phyloP scores from a whole-genome alignment of 23 red algal species.

The Pyropia yezoensis region DNA sequence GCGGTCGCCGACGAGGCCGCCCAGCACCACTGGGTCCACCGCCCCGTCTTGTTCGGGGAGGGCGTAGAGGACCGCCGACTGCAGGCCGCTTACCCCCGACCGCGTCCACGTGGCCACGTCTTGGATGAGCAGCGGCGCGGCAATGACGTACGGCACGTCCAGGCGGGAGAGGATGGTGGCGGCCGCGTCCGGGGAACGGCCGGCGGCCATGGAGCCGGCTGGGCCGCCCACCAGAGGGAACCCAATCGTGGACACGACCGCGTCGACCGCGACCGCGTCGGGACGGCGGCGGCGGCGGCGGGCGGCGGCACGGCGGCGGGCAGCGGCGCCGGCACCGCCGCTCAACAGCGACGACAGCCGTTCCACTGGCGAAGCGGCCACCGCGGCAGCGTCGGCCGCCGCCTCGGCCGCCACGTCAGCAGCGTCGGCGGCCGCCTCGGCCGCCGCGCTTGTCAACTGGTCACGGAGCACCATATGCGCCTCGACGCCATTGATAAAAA shows the following conservation, averaged over 20 bases:
- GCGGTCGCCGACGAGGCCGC: conserved; percentile 52
- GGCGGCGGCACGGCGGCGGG: conserved; percentile 1
- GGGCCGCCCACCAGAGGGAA: conserved; percentile 65
- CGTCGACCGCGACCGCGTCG: conserved; percentile 27
- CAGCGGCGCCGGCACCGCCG: conserved; percentile 9
- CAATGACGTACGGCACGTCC: conserved; percentile 51
- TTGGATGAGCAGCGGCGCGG: conserved; percentile 53
- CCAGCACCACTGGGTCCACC: conserved; percentile 53
- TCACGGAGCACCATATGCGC: conserved; percentile 65
- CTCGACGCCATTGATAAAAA: conserved; percentile 66
- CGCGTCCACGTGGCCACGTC: conserved; percentile 33
- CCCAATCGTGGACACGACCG: conserved; percentile 52
- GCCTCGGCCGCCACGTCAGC: conserved; percentile 3
- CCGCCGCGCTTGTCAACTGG: conserved; percentile 29
- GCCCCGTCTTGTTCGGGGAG: conserved; percentile 58
- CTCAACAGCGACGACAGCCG: too few relatives aligned
- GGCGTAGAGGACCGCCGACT: conserved; percentile 57
- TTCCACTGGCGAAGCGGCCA: neutral
- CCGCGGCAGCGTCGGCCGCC: conserved; percentile 1
- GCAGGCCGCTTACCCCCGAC: conserved; percentile 49
- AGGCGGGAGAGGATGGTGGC: conserved; percentile 16
- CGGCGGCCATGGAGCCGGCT: conserved; percentile 58
- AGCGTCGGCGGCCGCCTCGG: conserved; percentile 6
- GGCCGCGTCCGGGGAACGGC: conserved; percentile 29
- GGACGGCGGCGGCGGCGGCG: conserved; percentile 5